Conservation (phyloP, 768 basidiomycete genomes). For the Lactifluus pinguis region DNA sequence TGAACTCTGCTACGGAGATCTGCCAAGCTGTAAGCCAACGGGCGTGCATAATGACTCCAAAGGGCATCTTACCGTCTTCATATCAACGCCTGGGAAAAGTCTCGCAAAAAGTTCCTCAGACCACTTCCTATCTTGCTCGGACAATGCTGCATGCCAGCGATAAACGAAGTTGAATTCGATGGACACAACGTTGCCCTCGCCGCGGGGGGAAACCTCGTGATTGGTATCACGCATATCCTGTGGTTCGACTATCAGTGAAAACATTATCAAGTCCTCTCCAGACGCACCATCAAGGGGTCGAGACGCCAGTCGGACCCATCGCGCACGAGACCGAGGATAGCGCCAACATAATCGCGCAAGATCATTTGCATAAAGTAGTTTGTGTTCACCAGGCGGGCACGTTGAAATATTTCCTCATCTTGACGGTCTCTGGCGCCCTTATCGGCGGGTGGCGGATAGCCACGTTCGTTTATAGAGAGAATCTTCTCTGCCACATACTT, state of each 20-base stretch:
- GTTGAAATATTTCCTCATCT: conserved; percentile 72
- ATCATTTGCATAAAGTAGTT: conserved; percentile 65
- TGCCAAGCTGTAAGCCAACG: conserved; percentile 3
- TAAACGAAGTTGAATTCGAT: conserved; percentile 62
- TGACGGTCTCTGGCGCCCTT: conserved; percentile 29
- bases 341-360: conserved; percentile 63
- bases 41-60: background rate
- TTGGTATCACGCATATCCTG: conserved; percentile 42
- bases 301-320: conserved; percentile 60
- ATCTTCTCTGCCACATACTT: conserved; percentile 66
- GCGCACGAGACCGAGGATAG: conserved; percentile 59
- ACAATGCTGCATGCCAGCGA: conserved; percentile 25
- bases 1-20: conserved; percentile 28
- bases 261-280: background rate
- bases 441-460: conserved; percentile 18
- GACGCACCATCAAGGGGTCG: conserved; percentile 50
- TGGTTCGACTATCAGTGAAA: background rate
- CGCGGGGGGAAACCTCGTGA: conserved; percentile 50
- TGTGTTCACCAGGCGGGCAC: conserved; percentile 64
- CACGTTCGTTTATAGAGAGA: conserved; percentile 57
- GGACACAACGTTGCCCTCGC: conserved; percentile 68
- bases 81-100: background rate
- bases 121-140: conserved; percentile 1
- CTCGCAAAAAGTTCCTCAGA: conserved; percentile 4
- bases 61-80: background rate